Conservation (phyloP, 768 basidiomycete species). For the Kwoniella bestiolae region DNA sequence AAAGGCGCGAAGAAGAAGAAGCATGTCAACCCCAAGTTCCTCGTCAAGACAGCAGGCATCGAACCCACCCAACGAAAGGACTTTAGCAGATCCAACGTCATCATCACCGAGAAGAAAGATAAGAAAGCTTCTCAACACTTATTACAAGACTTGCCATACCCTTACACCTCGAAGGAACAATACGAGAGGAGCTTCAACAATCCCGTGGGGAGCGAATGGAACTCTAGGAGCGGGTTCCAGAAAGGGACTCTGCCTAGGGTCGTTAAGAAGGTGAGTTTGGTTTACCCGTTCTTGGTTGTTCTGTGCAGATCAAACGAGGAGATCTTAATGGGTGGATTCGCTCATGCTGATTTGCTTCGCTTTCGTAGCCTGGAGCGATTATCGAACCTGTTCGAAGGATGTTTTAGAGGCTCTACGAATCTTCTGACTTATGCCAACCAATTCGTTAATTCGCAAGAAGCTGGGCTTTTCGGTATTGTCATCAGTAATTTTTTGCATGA, state of each 20-base stretch:
- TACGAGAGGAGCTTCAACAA: slow-evolving; percentile 81
- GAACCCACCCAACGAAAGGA: slow-evolving; percentile 80
- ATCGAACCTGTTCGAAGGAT: slow-evolving; percentile 55
- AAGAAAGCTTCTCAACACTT: slow-evolving; percentile 89
- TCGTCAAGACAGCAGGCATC: slow-evolving; percentile 82
- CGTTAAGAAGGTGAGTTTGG: slow-evolving; percentile 73
- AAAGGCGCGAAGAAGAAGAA: slow-evolving; percentile 70
- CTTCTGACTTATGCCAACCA: too few relatives aligned
- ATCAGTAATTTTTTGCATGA: too few relatives aligned
- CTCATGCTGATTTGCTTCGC: background rate
- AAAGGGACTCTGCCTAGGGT: slow-evolving; percentile 80
- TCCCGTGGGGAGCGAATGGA: slow-evolving; percentile 91
- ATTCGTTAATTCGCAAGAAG: too few relatives aligned
- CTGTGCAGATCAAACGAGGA: too few relatives aligned
- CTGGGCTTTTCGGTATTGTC: too few relatives aligned
- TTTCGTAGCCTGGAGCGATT: slow-evolving; percentile 51
- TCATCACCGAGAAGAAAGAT: slow-evolving; percentile 94
- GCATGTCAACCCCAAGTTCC: slow-evolving; percentile 65
- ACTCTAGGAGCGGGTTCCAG: slow-evolving; percentile 68
- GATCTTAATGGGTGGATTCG: background rate
- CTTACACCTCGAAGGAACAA: slow-evolving; percentile 90
- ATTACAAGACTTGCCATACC: slow-evolving; percentile 89
- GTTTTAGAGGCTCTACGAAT: too few relatives aligned
- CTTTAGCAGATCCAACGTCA: slow-evolving; percentile 80
- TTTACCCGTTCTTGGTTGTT: background rate